Conservation (phyloP, 495 filamentous ascomycete genomes). For the Baudoinia panamericana region DNA sequence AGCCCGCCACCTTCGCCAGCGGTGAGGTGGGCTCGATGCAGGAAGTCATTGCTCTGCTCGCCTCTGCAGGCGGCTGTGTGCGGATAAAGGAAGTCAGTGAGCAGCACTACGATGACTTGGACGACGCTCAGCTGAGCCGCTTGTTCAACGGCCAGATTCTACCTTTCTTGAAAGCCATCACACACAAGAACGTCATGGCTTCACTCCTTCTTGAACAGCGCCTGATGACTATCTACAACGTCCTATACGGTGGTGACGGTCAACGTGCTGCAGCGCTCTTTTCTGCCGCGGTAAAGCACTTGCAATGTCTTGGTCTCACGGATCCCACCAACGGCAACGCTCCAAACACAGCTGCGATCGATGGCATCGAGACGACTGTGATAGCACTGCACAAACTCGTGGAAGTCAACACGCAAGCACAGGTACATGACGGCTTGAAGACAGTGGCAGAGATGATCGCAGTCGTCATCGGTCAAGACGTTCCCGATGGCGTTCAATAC, state of each 20-base stretch:
- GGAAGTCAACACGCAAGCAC: conserved; percentile 14
- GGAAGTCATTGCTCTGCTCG: conserved; percentile 7
- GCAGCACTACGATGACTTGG: conserved; percentile 10
- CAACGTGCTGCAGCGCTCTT: conserved; percentile 35
- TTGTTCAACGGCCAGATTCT: conserved; percentile 26
- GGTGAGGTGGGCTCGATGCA: conserved; percentile 2
- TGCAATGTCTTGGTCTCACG: neutral
- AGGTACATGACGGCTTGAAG: conserved; percentile 3
- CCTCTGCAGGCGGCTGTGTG: conserved; percentile 9
- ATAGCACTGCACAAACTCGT: conserved; percentile 7
- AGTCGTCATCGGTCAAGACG: neutral
- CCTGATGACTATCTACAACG: conserved; percentile 45
- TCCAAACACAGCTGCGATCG: neutral
- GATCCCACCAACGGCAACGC: neutral
- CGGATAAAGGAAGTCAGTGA: conserved; percentile 10
- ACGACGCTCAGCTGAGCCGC: conserved; percentile 1
- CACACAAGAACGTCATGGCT: conserved; percentile 38
- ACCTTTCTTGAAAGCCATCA: conserved; percentile 41
- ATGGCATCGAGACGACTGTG: conserved; percentile 6
- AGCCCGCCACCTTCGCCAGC: conserved; percentile 1
- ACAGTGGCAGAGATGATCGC: conserved; percentile 1
- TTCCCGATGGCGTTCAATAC: neutral
- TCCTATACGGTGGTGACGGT: conserved; percentile 42
- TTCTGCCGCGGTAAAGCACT: conserved; percentile 6
- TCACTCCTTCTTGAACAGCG: conserved; percentile 44